Conservation (phyloP, 495 filamentous ascomycete genomes). For the Pseudotulostoma volvatum region DNA sequence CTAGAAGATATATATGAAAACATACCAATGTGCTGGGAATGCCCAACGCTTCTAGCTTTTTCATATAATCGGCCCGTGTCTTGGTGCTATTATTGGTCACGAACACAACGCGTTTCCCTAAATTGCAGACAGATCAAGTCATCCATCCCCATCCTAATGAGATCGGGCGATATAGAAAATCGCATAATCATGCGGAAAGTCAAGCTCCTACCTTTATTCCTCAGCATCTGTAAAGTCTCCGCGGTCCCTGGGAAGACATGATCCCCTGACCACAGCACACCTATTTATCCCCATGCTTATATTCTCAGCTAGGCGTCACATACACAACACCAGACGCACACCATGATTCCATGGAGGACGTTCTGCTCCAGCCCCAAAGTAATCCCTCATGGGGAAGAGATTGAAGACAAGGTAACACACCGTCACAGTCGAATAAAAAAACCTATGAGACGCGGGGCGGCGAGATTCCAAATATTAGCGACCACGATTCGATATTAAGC, state of each 20-base stretch:
- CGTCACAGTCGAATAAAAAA: slow-evolving; percentile 95
- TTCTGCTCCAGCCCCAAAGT: too few species aligned
- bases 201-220: slow-evolving; percentile 46
- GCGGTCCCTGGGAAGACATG: slow-evolving; percentile 67
- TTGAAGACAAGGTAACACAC: slow-evolving; percentile 31
- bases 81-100: slow-evolving; percentile 99
- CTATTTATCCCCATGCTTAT: too few species aligned
- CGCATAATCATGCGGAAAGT: not conserved
- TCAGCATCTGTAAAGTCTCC: slow-evolving; percentile 67
- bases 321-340: too few species aligned
- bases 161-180: too few species aligned
- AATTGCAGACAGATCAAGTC: not conserved
- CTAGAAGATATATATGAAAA: slow-evolving; percentile 1
- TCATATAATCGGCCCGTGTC: slow-evolving; percentile 77
- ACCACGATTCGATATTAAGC: slow-evolving; percentile 2
- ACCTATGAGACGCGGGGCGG: too few species aligned
- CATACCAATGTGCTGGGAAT: slow-evolving; percentile 55
- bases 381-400: not conserved
- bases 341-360: too few species aligned
- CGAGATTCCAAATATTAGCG: not conserved
- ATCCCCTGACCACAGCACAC: slow-evolving; percentile 92
- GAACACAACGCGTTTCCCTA: slow-evolving; percentile 86
- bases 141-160: not conserved
- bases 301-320: not conserved
- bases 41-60: slow-evolving; percentile 69